A percentile compares a stretch with the other conserved stretches of the same genome.
phyloP scores from a whole-genome alignment of 495 filamentous ascomycete species.

The Hypoxylon rickii region DNA sequence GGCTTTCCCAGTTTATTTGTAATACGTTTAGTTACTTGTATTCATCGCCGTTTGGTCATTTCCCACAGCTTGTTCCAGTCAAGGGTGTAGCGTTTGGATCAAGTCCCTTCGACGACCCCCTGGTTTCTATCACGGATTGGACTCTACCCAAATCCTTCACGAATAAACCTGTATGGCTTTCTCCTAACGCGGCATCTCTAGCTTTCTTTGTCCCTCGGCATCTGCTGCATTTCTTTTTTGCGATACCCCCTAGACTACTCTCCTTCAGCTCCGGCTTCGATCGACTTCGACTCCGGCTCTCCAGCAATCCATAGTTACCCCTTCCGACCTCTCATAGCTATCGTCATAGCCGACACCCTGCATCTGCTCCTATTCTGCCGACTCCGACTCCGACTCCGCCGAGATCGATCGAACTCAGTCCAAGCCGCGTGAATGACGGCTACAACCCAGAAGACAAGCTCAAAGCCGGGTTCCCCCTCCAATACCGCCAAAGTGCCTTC shows the following conservation, averaged over 20 bases:
- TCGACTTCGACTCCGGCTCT: background rate
- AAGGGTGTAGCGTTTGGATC: constrained; percentile 17
- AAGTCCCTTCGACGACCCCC: constrained; percentile 4
- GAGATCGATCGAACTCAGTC: constrained; percentile 8
- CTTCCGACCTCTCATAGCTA: constrained; percentile 1
- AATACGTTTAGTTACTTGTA: constrained; percentile 32
- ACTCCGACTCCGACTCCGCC: constrained; percentile 5
- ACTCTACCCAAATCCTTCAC: constrained; percentile 7
- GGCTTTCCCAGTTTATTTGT: constrained; percentile 21
- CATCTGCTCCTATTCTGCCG: constrained; percentile 9
- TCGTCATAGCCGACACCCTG: background rate
- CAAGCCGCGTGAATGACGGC: constrained; percentile 30
- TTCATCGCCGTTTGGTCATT: constrained; percentile 24
- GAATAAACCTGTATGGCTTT: too few relatives aligned
- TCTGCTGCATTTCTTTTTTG: constrained; percentile 19
- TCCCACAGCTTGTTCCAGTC: background rate
- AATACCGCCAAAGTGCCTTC: constrained; percentile 89
- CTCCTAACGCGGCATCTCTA: constrained; percentile 31
- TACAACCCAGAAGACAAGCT: constrained; percentile 12
- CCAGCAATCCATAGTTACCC: constrained; percentile 3
- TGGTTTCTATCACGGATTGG: constrained; percentile 1
- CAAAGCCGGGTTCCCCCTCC: constrained; percentile 38
- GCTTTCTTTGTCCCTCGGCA: constrained; percentile 18
- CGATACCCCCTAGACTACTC: constrained; percentile 30
- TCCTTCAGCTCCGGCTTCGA: background rate